Evolutionary conservation across 495 filamentous ascomycete species (phyloP).

Genomic region (Aspergillus nanangensis): DNA sequence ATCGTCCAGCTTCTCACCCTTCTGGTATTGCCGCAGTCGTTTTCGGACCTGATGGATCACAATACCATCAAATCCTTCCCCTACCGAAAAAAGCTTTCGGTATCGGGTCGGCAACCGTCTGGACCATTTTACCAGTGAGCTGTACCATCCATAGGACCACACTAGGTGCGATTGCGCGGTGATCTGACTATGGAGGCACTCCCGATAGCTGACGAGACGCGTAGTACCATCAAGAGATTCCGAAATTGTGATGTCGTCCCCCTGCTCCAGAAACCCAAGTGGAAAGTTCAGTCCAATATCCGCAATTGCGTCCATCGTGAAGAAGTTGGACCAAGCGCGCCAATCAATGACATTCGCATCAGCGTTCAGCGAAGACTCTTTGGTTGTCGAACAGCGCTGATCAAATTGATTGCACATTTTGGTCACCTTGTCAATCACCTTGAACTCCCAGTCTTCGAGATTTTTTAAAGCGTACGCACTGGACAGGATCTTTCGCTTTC

Average conservation of each 20-base stretch:
- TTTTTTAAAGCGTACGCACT: constrained; percentile 46
- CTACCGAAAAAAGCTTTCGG: constrained; percentile 10
- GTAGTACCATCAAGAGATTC: constrained; percentile 27
- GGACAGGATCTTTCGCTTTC: constrained; percentile 39
- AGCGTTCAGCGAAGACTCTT: too few relatives aligned
- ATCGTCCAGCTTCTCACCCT: constrained; percentile 46
- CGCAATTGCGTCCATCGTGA: constrained; percentile 38
- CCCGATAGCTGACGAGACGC: constrained; percentile 28
- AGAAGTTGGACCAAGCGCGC: constrained; percentile 25
- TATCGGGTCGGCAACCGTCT: too few relatives aligned
- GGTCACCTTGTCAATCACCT: constrained; percentile 38
- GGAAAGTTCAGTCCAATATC: constrained; percentile 38
- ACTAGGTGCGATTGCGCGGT: constrained; percentile 29
- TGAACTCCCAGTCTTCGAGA: constrained; percentile 45
- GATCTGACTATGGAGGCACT: constrained; percentile 31
- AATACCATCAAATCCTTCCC: constrained; percentile 25
- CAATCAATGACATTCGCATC: constrained; percentile 25
- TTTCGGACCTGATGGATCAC: constrained; percentile 25
- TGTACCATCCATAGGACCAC: constrained; percentile 44
- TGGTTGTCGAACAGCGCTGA: constrained; percentile 10
- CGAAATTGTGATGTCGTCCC: constrained; percentile 28
- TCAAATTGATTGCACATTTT: constrained; percentile 28
- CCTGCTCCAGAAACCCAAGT: constrained; percentile 39
- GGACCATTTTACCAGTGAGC: constrained; percentile 12
- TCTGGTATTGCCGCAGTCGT: constrained; percentile 28